Percentiles rank a stretch among this genome's conserved stretches.
These are phyloP conservation scores for Malus orientalis DNA, from an alignment of 306 rosid genomes.

Conservation along the genomic window DNA sequence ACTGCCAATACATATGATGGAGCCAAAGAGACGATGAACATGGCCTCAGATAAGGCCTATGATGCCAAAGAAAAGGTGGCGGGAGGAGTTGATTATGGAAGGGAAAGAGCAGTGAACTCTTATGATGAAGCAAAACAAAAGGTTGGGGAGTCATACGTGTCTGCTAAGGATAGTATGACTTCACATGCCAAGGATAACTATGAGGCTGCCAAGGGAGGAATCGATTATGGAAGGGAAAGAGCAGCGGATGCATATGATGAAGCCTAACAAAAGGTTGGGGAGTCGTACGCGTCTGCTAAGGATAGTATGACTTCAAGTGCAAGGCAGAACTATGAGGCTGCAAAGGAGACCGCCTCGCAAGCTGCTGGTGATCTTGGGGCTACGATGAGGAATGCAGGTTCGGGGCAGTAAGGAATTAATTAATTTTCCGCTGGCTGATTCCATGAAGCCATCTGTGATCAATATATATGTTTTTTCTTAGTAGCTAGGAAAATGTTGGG, in stretches of 20 bases:
- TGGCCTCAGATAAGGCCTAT: constrained; percentile 11
- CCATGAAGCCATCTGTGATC: constrained; percentile 2
- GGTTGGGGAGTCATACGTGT: constrained; percentile 17
- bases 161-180: constrained; percentile 24
- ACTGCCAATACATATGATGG: constrained; percentile 6
- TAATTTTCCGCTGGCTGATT: not conserved
- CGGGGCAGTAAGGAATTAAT: constrained; percentile 18
- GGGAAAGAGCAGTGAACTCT: constrained; percentile 20
- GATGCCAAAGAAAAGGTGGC: constrained; percentile 13
- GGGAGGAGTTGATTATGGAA: constrained; percentile 4
- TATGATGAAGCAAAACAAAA: constrained; percentile 24
- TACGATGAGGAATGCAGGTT: constrained; percentile 29
- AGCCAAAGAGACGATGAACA: constrained; percentile 1
- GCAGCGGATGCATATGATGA: constrained; percentile 27
- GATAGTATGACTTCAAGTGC: constrained; percentile 24
- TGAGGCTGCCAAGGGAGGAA: constrained; percentile 39
- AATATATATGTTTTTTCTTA: not conserved
- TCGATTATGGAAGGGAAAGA: constrained; percentile 2
- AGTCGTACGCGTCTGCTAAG: constrained; percentile 17
- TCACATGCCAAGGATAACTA: constrained; percentile 28
- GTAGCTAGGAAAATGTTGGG: not conserved
- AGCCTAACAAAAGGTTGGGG: constrained; percentile 21
- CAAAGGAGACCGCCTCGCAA: constrained; percentile 54
- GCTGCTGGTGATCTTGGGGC: constrained; percentile 51
- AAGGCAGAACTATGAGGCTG: constrained; percentile 37